Conservation (phyloP, 768 basidiomycete species). For the Fibroporia radiculosa region DNA sequence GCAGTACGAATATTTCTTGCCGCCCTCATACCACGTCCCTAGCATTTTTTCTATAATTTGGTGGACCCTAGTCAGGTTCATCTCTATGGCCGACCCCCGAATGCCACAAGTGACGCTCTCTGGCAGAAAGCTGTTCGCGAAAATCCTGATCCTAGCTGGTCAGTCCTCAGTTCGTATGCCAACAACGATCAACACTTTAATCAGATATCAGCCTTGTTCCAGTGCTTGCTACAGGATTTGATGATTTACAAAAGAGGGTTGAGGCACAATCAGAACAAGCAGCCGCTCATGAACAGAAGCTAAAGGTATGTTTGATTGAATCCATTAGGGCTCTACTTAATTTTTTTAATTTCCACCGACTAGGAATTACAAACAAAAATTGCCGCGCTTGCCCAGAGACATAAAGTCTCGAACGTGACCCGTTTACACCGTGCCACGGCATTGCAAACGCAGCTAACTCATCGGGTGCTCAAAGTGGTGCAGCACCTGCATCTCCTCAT, state of each 20-base stretch:
- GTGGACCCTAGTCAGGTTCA: conserved; percentile 62
- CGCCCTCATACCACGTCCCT: neutral
- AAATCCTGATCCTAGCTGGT: conserved; percentile 80
- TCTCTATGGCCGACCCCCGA: conserved; percentile 63
- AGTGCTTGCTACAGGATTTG: conserved; percentile 74
- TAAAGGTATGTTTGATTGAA: conserved; percentile 41
- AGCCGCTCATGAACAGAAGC: conserved; percentile 55
- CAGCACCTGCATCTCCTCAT: conserved; percentile 77
- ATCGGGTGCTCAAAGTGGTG: conserved; percentile 60
- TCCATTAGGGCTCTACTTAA: too few relatives aligned
- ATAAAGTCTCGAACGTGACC: conserved; percentile 58
- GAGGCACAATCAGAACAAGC: conserved; percentile 68
- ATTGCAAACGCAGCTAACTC: conserved; percentile 60
- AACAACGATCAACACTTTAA: too few relatives aligned
- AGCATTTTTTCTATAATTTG: conserved; percentile 83
- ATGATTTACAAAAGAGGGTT: conserved; percentile 71
- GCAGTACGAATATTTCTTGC: neutral
- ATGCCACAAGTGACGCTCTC: conserved; percentile 59
- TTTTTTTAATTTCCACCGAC: neutral
- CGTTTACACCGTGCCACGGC: conserved; percentile 56
- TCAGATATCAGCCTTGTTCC: conserved; percentile 63
- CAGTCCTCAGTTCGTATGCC: too few relatives aligned
- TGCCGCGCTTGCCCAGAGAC: conserved; percentile 49
- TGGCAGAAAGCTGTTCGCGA: conserved; percentile 78
- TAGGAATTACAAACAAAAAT: conserved; percentile 64